phyloP scores from a whole-genome alignment of 805 yeast genomes.

The Candida ortonii region DNA sequence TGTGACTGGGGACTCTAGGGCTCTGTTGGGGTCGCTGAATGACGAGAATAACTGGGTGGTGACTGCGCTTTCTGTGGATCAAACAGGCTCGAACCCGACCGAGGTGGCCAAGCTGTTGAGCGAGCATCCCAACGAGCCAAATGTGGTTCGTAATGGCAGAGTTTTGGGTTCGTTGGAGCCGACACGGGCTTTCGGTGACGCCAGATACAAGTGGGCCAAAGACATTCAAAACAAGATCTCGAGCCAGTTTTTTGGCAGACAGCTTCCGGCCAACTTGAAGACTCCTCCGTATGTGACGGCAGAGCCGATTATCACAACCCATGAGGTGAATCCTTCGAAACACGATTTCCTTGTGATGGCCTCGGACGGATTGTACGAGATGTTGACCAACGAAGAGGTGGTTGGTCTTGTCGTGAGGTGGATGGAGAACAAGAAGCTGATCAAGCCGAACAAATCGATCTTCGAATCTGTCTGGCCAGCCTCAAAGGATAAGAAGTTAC shows the following conservation, averaged over 20 bases:
- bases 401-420: conserved; percentile 90
- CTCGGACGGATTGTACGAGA: conserved; percentile 90
- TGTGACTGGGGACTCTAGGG: conserved; percentile 94
- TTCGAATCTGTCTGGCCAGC: conserved; percentile 38
- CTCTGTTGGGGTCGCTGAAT: conserved; percentile 72
- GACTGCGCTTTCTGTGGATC: conserved; percentile 80
- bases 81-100: conserved; percentile 86
- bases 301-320: conserved; percentile 85
- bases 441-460: conserved; percentile 47
- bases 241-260: conserved; percentile 76
- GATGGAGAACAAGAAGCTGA: conserved; percentile 74
- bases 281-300: conserved; percentile 99
- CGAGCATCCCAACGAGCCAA: conserved; percentile 91
- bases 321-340: conserved; percentile 64
- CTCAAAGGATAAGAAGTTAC: conserved; percentile 43
- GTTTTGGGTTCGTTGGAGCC: conserved; percentile 93
- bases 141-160: conserved; percentile 81
- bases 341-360: conserved; percentile 90
- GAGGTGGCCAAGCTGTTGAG: conserved; percentile 79
- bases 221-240: conserved; percentile 72
- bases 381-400: conserved; percentile 88
- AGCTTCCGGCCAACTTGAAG: conserved; percentile 65
- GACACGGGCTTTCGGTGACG: conserved; percentile 95
- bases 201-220: conserved; percentile 79
- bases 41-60: conserved; percentile 79